These are phyloP conservation scores for Chamaecrista fasciculata DNA, from an alignment of 306 rosid species.

Conservation along the genomic window DNA sequence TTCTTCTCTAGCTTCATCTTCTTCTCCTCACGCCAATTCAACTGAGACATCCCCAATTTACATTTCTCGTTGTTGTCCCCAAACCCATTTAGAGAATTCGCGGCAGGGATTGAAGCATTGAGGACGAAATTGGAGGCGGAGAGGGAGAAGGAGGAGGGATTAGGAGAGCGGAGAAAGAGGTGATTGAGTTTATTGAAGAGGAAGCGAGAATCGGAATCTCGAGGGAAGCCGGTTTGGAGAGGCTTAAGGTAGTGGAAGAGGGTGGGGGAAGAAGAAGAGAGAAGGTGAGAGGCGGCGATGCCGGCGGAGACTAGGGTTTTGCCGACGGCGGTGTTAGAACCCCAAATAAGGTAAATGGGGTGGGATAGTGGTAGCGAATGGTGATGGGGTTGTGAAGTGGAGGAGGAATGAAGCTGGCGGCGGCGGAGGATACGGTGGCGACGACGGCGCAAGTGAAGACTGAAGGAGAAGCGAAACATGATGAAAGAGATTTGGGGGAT, in stretches of 20 bases:
- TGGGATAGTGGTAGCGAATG: constrained; percentile 57
- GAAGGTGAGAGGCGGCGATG: constrained; percentile 63
- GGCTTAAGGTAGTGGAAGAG: constrained; percentile 83
- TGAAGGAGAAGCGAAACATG: constrained; percentile 34
- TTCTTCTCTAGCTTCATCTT: background rate
- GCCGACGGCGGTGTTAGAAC: constrained; percentile 86
- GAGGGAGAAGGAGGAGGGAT: constrained; percentile 34
- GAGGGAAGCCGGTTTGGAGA: constrained; percentile 82
- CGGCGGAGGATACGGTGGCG: constrained; percentile 25
- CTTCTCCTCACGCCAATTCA: constrained; percentile 30
- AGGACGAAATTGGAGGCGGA: constrained; percentile 58
- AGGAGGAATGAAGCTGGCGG: constrained; percentile 31
- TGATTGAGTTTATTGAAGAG: constrained; percentile 49
- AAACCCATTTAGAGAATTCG: background rate
- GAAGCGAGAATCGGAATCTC: constrained; percentile 86
- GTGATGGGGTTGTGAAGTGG: constrained; percentile 33
- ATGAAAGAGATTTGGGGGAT: background rate
- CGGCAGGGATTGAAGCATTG: constrained; percentile 44
- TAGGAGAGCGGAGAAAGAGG: constrained; percentile 44
- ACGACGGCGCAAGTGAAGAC: constrained; percentile 28
- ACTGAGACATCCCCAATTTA: constrained; percentile 30
- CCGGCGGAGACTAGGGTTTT: constrained; percentile 96
- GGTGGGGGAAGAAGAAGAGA: constrained; percentile 38
- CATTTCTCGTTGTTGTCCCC: constrained; percentile 8
- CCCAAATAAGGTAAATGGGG: constrained; percentile 84